A percentile compares a stretch with the other conserved stretches of the same genome.
These are phyloP conservation scores for Paraphoma sp. DNA, from an alignment of 2,329 filamentous ascomycete genomes.

Conservation along the genomic window DNA sequence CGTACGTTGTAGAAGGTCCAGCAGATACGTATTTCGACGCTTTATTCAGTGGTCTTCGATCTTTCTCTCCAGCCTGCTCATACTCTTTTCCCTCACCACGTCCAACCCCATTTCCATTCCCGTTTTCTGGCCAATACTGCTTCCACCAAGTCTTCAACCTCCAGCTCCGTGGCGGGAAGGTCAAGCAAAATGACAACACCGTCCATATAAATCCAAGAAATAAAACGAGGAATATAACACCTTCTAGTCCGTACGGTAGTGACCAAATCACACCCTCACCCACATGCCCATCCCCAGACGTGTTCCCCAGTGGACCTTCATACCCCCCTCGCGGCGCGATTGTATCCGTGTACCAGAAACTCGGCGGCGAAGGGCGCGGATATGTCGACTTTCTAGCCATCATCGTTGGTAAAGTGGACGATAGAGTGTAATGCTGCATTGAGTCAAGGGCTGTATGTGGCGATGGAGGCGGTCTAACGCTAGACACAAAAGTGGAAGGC, in stretches of 20 bases:
- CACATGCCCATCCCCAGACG: neutral
- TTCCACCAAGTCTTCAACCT: neutral
- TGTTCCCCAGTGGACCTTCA: neutral
- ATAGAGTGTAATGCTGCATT: neutral
- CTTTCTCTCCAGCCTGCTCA: too few relatives aligned
- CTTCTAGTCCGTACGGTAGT: constrained; percentile 9
- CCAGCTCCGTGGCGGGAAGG: constrained; percentile 23
- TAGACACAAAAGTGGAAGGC: neutral
- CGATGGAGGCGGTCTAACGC: neutral
- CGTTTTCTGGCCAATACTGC: too few relatives aligned
- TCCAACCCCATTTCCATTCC: too few relatives aligned
- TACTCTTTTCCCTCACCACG: too few relatives aligned
- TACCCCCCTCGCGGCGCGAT: constrained; percentile 9
- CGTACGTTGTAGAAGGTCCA: too few relatives aligned
- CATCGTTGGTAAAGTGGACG: neutral
- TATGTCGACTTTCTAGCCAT: constrained; percentile 2
- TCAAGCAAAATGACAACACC: constrained; percentile 17
- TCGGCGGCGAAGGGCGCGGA: constrained; percentile 9
- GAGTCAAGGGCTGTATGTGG: neutral
- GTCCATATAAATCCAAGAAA: constrained; percentile 11
- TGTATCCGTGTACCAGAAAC: constrained; percentile 10
- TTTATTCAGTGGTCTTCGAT: constrained; percentile 20
- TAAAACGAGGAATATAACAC: constrained; percentile 6
- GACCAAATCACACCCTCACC: constrained; percentile 6
- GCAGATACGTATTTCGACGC: constrained; percentile 15